These are phyloP conservation scores for Bruguiera gymnorhiza DNA, from an alignment of 345 rosid genomes.

Conservation along the genomic window DNA sequence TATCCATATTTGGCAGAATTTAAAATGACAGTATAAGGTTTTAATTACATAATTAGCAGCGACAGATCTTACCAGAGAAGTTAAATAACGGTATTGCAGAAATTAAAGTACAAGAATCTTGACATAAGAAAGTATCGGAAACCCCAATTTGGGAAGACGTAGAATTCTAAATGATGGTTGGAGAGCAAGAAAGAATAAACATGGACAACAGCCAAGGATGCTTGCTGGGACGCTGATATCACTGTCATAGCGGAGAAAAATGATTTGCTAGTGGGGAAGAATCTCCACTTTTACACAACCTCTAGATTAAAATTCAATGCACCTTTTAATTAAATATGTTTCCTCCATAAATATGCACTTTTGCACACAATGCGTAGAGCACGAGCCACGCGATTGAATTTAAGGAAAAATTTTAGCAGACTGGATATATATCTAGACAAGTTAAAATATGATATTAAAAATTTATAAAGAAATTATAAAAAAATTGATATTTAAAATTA, in stretches of 20 bases:
- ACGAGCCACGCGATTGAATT: background rate
- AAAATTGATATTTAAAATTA: too few relatives aligned
- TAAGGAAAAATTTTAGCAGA: too few relatives aligned
- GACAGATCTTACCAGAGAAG: background rate
- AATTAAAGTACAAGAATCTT: constrained; percentile 8
- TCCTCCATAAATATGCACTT: too few relatives aligned
- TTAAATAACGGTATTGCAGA: background rate
- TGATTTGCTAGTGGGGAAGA: background rate
- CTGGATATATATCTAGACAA: too few relatives aligned
- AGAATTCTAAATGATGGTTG: constrained; percentile 13
- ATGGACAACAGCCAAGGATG: constrained; percentile 24
- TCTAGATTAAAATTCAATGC: background rate
- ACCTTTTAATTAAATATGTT: background rate
- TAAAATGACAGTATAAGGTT: background rate
- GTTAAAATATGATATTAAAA: too few relatives aligned
- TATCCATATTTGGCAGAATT: too few relatives aligned
- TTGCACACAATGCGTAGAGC: background rate
- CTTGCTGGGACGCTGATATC: constrained; percentile 13
- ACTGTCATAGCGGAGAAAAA: background rate
- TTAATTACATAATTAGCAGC: background rate
- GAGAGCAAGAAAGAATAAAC: constrained; percentile 11
- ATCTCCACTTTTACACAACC: background rate
- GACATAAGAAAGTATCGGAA: constrained; percentile 22
- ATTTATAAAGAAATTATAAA: too few relatives aligned
- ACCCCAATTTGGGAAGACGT: constrained; percentile 20